phyloP scores from a whole-genome alignment of 2,329 filamentous ascomycete genomes.

The Sclerotinia glacialis region DNA sequence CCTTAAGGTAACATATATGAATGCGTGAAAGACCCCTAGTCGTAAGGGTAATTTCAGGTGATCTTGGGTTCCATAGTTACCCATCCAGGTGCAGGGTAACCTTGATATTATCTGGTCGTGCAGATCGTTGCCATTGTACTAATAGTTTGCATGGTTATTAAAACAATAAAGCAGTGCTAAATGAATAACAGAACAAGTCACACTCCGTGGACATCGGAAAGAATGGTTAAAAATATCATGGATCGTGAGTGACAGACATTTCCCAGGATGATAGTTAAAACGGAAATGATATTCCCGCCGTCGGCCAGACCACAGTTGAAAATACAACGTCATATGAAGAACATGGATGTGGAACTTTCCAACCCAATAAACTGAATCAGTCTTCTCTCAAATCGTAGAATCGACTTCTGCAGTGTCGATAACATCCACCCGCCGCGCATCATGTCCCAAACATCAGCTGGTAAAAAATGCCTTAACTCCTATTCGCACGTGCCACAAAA shows the following conservation, averaged over 20 bases:
- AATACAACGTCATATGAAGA: background rate
- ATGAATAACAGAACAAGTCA: background rate
- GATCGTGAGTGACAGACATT: background rate
- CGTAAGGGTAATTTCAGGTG: background rate
- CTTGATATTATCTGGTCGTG: background rate
- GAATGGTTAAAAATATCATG: background rate
- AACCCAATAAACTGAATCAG: background rate
- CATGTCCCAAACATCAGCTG: background rate
- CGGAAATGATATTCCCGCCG: too few species aligned
- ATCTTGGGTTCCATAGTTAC: too few species aligned
- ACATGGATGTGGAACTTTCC: background rate
- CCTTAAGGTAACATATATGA: background rate
- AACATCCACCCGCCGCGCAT: background rate
- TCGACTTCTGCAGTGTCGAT: background rate
- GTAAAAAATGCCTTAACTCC: background rate
- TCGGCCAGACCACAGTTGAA: background rate
- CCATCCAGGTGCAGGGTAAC: background rate
- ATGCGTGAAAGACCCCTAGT: background rate
- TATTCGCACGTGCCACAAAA: background rate
- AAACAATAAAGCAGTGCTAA: background rate
- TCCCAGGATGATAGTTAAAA: too few species aligned
- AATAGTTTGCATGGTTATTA: background rate
- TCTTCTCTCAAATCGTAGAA: background rate
- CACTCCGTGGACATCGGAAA: background rate
- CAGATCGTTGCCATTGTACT: background rate